Evolutionary conservation across 2,329 filamentous ascomycete species (phyloP).

Genomic region (Aphanoascus verrucosus): DNA sequence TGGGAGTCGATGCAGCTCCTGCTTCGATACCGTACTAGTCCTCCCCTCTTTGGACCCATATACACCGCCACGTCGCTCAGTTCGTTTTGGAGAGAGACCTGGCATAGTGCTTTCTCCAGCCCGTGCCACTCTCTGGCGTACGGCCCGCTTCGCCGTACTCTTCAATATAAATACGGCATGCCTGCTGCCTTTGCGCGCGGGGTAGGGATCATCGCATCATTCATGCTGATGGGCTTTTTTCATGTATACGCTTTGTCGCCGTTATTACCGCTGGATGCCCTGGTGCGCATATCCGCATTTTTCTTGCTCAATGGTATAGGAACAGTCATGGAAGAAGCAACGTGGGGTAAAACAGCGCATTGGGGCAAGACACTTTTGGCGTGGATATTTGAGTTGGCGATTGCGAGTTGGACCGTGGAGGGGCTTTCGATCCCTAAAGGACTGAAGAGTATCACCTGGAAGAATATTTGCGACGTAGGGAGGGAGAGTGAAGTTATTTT

Average conservation of each 20-base stretch:
- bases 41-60: constrained; percentile 33
- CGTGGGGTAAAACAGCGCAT: constrained; percentile 20
- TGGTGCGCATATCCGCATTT: constrained; percentile 29
- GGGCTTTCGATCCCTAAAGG: constrained; percentile 20
- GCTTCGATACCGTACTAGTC: constrained; percentile 30
- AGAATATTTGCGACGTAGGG: constrained; percentile 16
- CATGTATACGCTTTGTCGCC: constrained; percentile 32
- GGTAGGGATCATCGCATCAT: constrained; percentile 30
- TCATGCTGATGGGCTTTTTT: constrained; percentile 33
- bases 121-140: constrained; percentile 34
- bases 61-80: constrained; percentile 30
- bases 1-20: constrained; percentile 32
- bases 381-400: constrained; percentile 22
- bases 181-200: constrained; percentile 26
- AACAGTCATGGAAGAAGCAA: constrained; percentile 22
- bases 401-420: constrained; percentile 23
- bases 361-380: constrained; percentile 20
- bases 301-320: constrained; percentile 34
- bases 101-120: constrained; percentile 35
- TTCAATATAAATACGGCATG: constrained; percentile 23
- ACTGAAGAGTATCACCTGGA: constrained; percentile 17
- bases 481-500: constrained; percentile 7
- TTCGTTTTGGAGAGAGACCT: constrained; percentile 35
- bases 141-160: constrained; percentile 25
- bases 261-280: constrained; percentile 24